Percentiles rank a stretch among this genome's conserved stretches.
phyloP scores from a whole-genome alignment of 78 protist genomes.

The Goniomonas avonlea region DNA sequence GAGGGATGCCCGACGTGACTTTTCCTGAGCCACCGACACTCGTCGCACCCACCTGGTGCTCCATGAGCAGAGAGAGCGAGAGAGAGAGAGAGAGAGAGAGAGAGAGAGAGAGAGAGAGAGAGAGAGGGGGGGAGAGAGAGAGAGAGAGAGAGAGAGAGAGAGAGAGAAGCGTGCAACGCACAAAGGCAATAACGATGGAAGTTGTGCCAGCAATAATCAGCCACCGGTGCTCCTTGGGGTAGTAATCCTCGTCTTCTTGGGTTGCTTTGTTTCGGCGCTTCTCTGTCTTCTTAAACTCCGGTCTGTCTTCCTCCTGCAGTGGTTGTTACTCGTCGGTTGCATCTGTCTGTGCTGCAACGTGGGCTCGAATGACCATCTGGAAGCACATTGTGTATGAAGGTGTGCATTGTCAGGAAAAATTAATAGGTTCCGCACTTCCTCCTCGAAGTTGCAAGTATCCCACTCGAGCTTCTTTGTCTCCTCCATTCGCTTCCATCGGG shows the following conservation, averaged over 20 bases:
- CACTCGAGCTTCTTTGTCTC: slow-evolving; percentile 5
- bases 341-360: neutral
- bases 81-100: neutral
- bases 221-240: no score
- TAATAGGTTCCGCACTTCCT: neutral
- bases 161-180: neutral
- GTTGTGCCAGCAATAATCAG: no score
- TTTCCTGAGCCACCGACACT: no score
- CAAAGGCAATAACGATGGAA: neutral
- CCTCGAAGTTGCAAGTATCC: slow-evolving; percentile 3
- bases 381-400: no score
- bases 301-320: no score
- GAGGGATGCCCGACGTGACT: no score
- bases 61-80: neutral
- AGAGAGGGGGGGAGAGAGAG: neutral
- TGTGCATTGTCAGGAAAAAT: no score
- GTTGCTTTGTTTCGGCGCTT: no score
- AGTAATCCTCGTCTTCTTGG: no score
- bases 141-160: neutral
- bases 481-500: slow-evolving; percentile 14
- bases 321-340: neutral
- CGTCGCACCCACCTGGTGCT: no score
- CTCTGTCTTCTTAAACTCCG: no score
- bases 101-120: neutral
- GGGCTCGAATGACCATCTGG: no score